phyloP scores from a whole-genome alignment of 2,329 filamentous ascomycete species.

The Metarhizium guizhouense region DNA sequence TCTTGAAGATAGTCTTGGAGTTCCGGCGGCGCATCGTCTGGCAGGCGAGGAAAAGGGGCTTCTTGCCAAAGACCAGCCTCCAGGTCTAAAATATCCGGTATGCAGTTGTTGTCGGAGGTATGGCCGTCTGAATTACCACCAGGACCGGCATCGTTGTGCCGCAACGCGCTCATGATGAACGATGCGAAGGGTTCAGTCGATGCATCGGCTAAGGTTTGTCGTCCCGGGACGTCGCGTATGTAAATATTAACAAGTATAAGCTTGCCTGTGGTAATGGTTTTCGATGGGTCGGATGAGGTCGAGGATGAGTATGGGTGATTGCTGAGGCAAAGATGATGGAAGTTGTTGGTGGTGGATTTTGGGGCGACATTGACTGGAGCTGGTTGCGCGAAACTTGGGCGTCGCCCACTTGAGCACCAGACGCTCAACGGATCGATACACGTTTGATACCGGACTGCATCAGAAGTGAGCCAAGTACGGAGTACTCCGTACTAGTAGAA shows the following conservation, averaged over 20 bases:
- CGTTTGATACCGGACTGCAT: background rate
- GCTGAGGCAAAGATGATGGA: background rate
- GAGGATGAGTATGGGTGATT: background rate
- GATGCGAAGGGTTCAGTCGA: constrained; percentile 1
- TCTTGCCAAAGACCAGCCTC: constrained; percentile 53
- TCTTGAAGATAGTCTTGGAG: constrained; percentile 46
- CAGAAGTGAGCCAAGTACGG: background rate
- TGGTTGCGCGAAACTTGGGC: background rate
- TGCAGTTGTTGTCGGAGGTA: constrained; percentile 4
- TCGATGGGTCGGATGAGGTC: background rate
- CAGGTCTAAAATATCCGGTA: constrained; percentile 34
- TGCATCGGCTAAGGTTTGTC: constrained; percentile 1
- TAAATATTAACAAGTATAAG: background rate
- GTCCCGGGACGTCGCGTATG: background rate
- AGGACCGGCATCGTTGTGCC: constrained; percentile 4
- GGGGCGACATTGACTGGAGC: background rate
- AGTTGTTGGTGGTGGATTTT: background rate
- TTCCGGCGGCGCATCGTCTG: constrained; percentile 50
- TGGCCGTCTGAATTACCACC: constrained; percentile 3
- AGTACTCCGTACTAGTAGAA: background rate
- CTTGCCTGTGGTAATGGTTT: background rate
- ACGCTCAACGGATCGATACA: background rate
- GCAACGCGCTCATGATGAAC: constrained; percentile 9
- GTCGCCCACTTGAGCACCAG: background rate
- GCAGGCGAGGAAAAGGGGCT: constrained; percentile 49